Percentiles rank a stretch among this genome's conserved stretches.
These are phyloP conservation scores for Leishmania arabica DNA, from an alignment of 208 protist species.

Conservation along the genomic window DNA sequence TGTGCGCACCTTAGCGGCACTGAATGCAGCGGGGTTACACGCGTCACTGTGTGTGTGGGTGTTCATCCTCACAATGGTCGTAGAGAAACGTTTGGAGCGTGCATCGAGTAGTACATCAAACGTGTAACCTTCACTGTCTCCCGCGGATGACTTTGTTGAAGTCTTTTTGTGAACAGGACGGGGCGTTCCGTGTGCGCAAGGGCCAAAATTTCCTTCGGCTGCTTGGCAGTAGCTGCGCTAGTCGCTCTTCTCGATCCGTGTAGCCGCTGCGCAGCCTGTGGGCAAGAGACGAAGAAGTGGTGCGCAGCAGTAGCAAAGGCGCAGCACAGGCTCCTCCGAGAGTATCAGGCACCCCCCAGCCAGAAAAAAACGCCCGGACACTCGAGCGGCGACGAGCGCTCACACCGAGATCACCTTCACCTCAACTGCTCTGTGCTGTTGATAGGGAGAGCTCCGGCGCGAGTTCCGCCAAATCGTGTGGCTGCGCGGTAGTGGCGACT, in stretches of 20 bases:
- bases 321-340: background rate
- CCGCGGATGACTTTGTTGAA: too few species aligned
- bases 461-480: background rate
- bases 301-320: background rate
- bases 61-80: too few species aligned
- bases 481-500: conserved; percentile 1
- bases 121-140: too few species aligned
- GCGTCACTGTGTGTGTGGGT: too few species aligned
- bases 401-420: conserved; percentile 3
- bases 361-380: background rate
- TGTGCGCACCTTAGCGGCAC: too few species aligned
- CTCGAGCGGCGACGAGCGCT: background rate
- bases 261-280: background rate
- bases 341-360: background rate
- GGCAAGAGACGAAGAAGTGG: background rate
- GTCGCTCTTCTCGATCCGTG: background rate
- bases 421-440: background rate
- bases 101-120: too few species aligned
- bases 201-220: background rate
- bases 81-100: too few species aligned
- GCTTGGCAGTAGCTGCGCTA: too few species aligned
- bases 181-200: background rate
- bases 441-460: background rate
- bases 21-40: too few species aligned
- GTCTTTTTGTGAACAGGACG: background rate